phyloP scores from a whole-genome alignment of 345 rosid genomes.

The Cardamine chenopodiifolia region DNA sequence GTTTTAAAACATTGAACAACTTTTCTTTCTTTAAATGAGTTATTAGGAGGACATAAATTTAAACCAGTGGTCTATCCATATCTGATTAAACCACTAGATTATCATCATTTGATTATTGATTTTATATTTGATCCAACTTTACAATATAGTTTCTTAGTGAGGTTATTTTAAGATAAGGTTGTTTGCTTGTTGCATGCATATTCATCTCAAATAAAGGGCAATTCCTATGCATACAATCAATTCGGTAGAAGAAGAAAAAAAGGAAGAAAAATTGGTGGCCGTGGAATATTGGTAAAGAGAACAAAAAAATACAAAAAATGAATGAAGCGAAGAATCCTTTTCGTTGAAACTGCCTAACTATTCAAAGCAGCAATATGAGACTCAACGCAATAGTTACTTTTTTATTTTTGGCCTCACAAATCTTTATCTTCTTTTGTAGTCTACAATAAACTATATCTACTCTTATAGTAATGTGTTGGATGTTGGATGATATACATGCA shows the following conservation, averaged over 20 bases:
- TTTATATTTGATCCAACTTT: not conserved
- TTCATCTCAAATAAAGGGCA: not conserved
- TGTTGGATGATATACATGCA: not conserved
- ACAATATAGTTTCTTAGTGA: not conserved
- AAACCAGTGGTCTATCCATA: not conserved
- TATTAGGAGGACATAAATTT: not conserved
- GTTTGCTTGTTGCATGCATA: not conserved
- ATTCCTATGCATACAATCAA: not conserved
- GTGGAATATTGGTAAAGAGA: slow-evolving; percentile 6
- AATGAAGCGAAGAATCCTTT: slow-evolving; percentile 28
- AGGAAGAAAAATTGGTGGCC: not conserved
- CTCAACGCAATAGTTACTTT: slow-evolving; percentile 15
- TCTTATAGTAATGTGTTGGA: no score
- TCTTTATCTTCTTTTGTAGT: not conserved
- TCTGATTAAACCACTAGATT: not conserved
- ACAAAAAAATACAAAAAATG: not conserved
- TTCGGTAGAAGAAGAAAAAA: not conserved
- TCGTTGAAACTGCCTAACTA: slow-evolving; percentile 27
- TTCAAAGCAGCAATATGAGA: slow-evolving; percentile 37
- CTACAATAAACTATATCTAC: not conserved
- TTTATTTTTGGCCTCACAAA: not conserved
- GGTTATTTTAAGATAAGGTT: not conserved
- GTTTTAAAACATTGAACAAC: slow-evolving; percentile 22
- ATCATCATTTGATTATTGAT: not conserved
- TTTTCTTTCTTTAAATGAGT: slow-evolving; percentile 29